Conservation (phyloP, 805 yeast species). For the Myxozyma kluyveri region DNA sequence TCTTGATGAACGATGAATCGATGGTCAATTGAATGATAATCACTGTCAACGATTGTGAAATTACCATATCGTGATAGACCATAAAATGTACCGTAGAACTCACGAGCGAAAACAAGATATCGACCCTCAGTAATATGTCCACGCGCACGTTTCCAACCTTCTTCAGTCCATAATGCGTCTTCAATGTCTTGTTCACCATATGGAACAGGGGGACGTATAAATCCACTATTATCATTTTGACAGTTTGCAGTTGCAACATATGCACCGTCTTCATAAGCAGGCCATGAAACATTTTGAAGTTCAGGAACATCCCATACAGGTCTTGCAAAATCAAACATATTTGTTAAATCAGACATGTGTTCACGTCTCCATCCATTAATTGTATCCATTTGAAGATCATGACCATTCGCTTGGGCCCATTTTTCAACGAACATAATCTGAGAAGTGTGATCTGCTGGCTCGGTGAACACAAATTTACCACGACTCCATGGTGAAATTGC, state of each 20-base stretch:
- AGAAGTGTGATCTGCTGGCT: conserved; percentile 33
- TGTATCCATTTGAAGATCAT: conserved; percentile 16
- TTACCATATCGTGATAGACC: not conserved
- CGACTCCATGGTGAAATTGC: conserved; percentile 34
- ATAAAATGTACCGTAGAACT: not conserved
- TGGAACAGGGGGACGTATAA: conserved; percentile 28
- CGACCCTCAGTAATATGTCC: conserved; percentile 34
- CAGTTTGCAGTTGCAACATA: conserved; percentile 14
- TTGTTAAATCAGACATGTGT: conserved; percentile 31
- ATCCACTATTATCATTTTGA: conserved; percentile 10
- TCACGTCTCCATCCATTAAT: conserved; percentile 32
- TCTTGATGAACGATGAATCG: conserved; percentile 22
- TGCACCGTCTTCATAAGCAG: conserved; percentile 6
- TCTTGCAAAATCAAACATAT: conserved; percentile 31
- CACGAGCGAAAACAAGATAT: conserved; percentile 25
- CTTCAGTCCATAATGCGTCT: conserved; percentile 28
- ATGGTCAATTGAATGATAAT: not conserved
- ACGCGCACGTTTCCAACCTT: conserved; percentile 30
- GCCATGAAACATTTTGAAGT: conserved; percentile 20
- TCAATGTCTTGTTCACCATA: conserved; percentile 30
- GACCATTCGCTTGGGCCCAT: conserved; percentile 30
- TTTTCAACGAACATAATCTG: conserved; percentile 32
- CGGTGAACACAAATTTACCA: conserved; percentile 32
- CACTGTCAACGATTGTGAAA: not conserved
- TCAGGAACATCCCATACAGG: conserved; percentile 8